Evolutionary conservation across 495 filamentous ascomycete species (phyloP).

Genomic region (Penicillium bialowiezense): DNA sequence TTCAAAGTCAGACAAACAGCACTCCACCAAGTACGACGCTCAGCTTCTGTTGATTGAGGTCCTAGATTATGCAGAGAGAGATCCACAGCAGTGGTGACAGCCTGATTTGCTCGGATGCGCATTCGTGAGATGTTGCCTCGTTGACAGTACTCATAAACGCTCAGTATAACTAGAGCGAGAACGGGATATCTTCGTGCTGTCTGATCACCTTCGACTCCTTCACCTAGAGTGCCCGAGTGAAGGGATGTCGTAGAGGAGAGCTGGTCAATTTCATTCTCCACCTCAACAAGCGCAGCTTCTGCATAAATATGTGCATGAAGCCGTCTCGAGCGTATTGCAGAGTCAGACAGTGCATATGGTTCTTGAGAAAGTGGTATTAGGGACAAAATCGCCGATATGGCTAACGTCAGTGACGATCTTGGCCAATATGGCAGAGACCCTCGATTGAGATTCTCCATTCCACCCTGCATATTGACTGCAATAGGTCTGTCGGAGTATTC

Average conservation of each 20-base stretch:
- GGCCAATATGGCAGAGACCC: constrained; percentile 38
- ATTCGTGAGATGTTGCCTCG: constrained; percentile 50
- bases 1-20: constrained; percentile 22
- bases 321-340: constrained; percentile 31
- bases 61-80: constrained; percentile 35
- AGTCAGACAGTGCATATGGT: constrained; percentile 33
- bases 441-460: constrained; percentile 30
- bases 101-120: constrained; percentile 45
- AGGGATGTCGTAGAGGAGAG: constrained; percentile 45
- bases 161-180: constrained; percentile 43
- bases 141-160: constrained; percentile 51
- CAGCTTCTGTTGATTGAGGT: constrained; percentile 36
- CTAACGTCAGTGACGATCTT: constrained; percentile 42
- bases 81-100: constrained; percentile 43
- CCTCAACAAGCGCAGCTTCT: constrained; percentile 34
- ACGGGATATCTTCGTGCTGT: constrained; percentile 50
- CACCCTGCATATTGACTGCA: constrained; percentile 35
- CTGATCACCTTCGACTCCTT: constrained; percentile 46
- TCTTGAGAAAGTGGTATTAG: constrained; percentile 44
- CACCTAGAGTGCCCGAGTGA: constrained; percentile 26
- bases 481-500: constrained; percentile 43
- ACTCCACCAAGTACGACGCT: constrained; percentile 50
- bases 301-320: constrained; percentile 46
- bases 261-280: constrained; percentile 43
- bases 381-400: constrained; percentile 44